Conservation (phyloP, 1,139 yeast species). For the Scheffersomyces insectosa region DNA sequence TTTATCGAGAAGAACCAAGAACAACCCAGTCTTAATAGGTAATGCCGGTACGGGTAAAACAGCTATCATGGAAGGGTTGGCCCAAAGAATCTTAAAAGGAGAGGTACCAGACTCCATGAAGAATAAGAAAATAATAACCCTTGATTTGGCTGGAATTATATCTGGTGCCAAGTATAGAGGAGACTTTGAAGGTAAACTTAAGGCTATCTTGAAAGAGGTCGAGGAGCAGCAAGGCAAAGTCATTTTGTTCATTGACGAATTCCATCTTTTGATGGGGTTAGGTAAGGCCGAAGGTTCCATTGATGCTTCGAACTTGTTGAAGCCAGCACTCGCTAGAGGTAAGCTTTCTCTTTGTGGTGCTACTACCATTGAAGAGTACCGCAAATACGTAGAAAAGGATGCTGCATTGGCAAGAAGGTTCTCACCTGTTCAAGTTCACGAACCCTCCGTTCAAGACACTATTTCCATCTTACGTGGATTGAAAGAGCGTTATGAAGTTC, state of each 20-base stretch:
- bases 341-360: constrained; percentile 95
- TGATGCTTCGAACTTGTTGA: constrained; percentile 90
- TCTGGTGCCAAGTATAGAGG: constrained; percentile 96
- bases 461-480: constrained; percentile 90
- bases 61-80: constrained; percentile 93
- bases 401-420: constrained; percentile 91
- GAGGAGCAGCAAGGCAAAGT: constrained; percentile 79
- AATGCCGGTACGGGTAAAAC: constrained; percentile 98
- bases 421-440: constrained; percentile 83
- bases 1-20: constrained; percentile 86
- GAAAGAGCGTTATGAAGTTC: constrained; percentile 93
- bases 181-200: constrained; percentile 90
- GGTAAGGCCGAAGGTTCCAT: constrained; percentile 96
- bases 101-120: constrained; percentile 95
- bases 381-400: constrained; percentile 87
- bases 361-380: constrained; percentile 84
- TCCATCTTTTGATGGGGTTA: constrained; percentile 85
- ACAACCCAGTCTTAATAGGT: constrained; percentile 92
- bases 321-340: constrained; percentile 95
- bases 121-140: constrained; percentile 74
- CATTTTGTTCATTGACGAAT: constrained; percentile 87
- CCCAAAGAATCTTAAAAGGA: constrained; percentile 85
- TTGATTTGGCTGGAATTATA: constrained; percentile 86
- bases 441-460: constrained; percentile 92
- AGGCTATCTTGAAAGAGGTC: constrained; percentile 80